phyloP scores from a whole-genome alignment of 768 basidiomycete species.

The Mycena indigotica region DNA sequence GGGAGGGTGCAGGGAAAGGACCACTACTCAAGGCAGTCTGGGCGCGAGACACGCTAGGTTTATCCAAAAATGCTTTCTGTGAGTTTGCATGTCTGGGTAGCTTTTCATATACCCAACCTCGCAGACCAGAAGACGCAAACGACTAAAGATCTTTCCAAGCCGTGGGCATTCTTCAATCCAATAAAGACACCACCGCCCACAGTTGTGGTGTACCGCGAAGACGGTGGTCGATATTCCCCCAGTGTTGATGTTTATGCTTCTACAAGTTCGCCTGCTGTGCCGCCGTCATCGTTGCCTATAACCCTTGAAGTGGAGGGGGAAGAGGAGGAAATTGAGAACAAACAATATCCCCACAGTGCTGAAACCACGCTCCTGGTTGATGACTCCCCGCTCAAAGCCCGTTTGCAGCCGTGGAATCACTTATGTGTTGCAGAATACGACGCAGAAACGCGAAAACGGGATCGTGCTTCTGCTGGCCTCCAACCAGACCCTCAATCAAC shows the following conservation, averaged over 20 bases:
- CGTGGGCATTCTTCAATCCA: conserved; percentile 49
- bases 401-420: conserved; percentile 80
- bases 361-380: conserved; percentile 37
- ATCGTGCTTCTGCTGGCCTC: conserved; percentile 8
- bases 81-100: conserved; percentile 34
- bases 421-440: conserved; percentile 75
- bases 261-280: neutral
- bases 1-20: conserved; percentile 13
- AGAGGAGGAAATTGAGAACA: neutral
- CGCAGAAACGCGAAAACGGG: conserved; percentile 38
- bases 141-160: conserved; percentile 71
- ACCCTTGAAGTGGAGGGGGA: neutral
- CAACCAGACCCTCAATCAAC: conserved; percentile 3
- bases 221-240: neutral
- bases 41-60: conserved; percentile 78
- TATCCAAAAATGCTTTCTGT: conserved; percentile 65
- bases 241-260: conserved; percentile 1
- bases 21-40: conserved; percentile 61
- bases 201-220: neutral
- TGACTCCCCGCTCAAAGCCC: conserved; percentile 58
- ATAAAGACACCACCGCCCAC: conserved; percentile 10
- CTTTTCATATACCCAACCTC: neutral
- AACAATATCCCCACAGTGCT: conserved; percentile 10
- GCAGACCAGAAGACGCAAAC: conserved; percentile 55
- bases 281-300: conserved; percentile 1